phyloP scores from a whole-genome alignment of 2,329 filamentous ascomycete species.

The Claviceps sorghi region DNA sequence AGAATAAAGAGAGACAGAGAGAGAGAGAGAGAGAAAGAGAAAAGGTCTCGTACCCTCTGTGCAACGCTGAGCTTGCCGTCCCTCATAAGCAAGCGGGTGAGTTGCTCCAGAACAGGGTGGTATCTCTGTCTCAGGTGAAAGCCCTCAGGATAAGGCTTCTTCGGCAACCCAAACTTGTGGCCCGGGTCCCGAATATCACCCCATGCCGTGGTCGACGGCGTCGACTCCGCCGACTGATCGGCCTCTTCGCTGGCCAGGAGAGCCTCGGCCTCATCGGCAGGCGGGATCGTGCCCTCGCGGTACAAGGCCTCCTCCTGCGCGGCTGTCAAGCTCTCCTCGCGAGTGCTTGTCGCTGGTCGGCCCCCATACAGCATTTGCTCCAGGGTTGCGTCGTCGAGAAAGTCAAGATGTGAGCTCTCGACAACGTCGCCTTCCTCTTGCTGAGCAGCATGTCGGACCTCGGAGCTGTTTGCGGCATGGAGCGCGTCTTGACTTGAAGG shows the following conservation, averaged over 20 bases:
- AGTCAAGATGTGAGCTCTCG: slow-evolving; percentile 8
- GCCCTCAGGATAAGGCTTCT: slow-evolving; percentile 45
- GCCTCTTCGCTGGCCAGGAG: slow-evolving; percentile 12
- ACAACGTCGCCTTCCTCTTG: not conserved
- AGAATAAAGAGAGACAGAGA: not conserved
- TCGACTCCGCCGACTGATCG: slow-evolving; percentile 8
- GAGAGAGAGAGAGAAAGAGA: not conserved
- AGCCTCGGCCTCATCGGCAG: slow-evolving; percentile 19
- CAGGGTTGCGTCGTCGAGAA: slow-evolving; percentile 22
- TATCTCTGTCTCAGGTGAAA: slow-evolving; percentile 66
- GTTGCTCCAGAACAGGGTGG: slow-evolving; percentile 68
- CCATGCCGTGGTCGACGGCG: slow-evolving; percentile 4
- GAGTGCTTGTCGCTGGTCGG: slow-evolving; percentile 14
- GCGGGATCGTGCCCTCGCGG: slow-evolving; percentile 25
- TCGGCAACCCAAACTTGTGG: slow-evolving; percentile 66
- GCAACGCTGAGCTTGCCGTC: slow-evolving; percentile 82
- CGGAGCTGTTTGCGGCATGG: not conserved
- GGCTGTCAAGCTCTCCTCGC: slow-evolving; percentile 22
- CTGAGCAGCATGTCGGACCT: not conserved
- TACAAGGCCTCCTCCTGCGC: slow-evolving; percentile 31
- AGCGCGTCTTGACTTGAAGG: not conserved
- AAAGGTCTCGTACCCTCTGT: slow-evolving; percentile 50
- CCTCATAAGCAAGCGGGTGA: slow-evolving; percentile 82
- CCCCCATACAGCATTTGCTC: slow-evolving; percentile 24
- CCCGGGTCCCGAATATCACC: slow-evolving; percentile 29